phyloP scores from a whole-genome alignment of 2,329 filamentous ascomycete genomes.

The Colletotrichum scovillei region DNA sequence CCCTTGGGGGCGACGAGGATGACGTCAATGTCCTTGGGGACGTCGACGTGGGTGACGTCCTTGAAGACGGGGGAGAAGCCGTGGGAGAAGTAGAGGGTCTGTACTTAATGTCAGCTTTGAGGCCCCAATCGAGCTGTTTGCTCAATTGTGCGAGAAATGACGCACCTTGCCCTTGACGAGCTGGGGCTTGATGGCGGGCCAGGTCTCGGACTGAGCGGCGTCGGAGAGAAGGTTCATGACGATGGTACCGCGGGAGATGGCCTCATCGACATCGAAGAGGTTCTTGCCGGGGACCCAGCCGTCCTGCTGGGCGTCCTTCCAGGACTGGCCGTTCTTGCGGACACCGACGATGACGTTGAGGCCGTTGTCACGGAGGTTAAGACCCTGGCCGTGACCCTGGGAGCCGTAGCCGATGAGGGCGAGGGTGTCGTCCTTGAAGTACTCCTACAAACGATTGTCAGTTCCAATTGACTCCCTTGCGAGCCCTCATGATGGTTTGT shows the following conservation, averaged over 20 bases:
- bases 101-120: slow-evolving; percentile 39
- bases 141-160: slow-evolving; percentile 30
- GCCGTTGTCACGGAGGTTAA: slow-evolving; percentile 99
- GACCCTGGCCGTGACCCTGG: slow-evolving; percentile 98
- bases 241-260: slow-evolving; percentile 92
- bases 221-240: slow-evolving; percentile 99
- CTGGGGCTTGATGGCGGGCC: slow-evolving; percentile 98
- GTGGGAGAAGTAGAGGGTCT: slow-evolving; percentile 99
- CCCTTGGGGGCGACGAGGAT: slow-evolving; percentile 99
- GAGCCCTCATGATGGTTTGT: slow-evolving; percentile 31
- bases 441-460: slow-evolving; percentile 71
- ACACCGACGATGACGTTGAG: slow-evolving; percentile 99
- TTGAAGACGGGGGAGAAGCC: slow-evolving; percentile 99
- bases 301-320: slow-evolving; percentile 97
- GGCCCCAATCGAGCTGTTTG: neutral
- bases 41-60: slow-evolving; percentile 98
- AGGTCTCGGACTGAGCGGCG: slow-evolving; percentile 98
- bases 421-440: slow-evolving; percentile 99
- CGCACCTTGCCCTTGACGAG: slow-evolving; percentile 97
- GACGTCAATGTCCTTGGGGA: slow-evolving; percentile 95
- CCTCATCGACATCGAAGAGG: slow-evolving; percentile 98
- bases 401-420: slow-evolving; percentile 98
- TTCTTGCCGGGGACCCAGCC: slow-evolving; percentile 99
- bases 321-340: slow-evolving; percentile 97
- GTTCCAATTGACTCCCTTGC: slow-evolving; percentile 11